Evolutionary conservation across 306 rosid genomes (phyloP), one percentile per base, ranked within the genome.

Genomic region (Cucumis cinereus): DNA sequence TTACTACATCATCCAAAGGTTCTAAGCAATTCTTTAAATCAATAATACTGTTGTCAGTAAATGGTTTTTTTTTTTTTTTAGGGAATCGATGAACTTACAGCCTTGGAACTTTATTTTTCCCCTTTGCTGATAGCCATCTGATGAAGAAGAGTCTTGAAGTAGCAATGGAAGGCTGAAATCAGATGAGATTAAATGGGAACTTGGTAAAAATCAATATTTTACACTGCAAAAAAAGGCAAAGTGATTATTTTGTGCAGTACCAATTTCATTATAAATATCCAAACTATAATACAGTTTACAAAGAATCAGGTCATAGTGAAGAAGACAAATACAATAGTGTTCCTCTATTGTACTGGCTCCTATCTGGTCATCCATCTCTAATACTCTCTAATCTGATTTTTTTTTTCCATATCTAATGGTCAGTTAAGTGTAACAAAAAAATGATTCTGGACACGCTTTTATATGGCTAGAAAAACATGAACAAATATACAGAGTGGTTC

Each of bases 231-330:
- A 74, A 55, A 73, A 40, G 64, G 64, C 20, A 20, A 55, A 56
- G 66, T 72, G 17, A 50, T 72, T 24, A 72, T 71, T 71, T 71
- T 71, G 59, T 49, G 59, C 47, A 30, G 26, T 72, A 26, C 38
- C 60, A 50, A 36, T 35, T 54, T 33, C 77, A 76, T 82, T 81
- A 83, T 78, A 81, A 50, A n/a, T 26, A 64, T 52, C 59, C 72
- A 78, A 74, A 82, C 82, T 84, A 90, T 81, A 80, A 69, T 84
- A 88, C 87, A 87, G 55, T 76, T 83, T 63, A 45, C 76, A 79
- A 73, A 63, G 66, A 85, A 73, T 59, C 50, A 40, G 59, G 30
- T 63, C 47, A 58, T 36, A 6, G 55, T n/a, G 73, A n/a, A 45
- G 66, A 80, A 35, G 66, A 80, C 75, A 55, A 72, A 73, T 78